Evolutionary conservation across 805 yeast genomes (phyloP).

Genomic region (Lipomyces spencermartinsiae): DNA sequence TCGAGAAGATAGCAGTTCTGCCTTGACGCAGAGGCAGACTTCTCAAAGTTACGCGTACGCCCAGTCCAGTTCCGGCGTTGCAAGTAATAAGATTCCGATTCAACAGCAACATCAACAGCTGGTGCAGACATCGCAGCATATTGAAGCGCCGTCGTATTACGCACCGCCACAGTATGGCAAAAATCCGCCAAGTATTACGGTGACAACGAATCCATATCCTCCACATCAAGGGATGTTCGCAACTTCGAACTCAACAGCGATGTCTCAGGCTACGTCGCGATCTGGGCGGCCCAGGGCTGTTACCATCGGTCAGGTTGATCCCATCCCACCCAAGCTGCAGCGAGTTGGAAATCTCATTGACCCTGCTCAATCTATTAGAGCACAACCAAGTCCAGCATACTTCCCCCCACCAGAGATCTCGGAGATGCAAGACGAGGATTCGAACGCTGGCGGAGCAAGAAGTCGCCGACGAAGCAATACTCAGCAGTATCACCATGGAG

Average conservation of each 20-base stretch:
- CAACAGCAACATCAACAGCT: constrained; percentile 30
- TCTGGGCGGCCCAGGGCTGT: constrained; percentile 48
- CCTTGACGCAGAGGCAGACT: constrained; percentile 16
- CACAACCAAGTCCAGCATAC: constrained; percentile 51
- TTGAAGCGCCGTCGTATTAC: constrained; percentile 6
- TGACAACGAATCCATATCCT: constrained; percentile 31
- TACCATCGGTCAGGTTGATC: constrained; percentile 49
- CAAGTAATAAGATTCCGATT: constrained; percentile 13
- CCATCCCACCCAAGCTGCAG: constrained; percentile 51
- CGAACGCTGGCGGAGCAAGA: constrained; percentile 11
- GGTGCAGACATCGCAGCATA: constrained; percentile 5
- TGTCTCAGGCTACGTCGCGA: constrained; percentile 20
- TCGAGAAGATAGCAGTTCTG: neutral
- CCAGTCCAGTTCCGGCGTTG: constrained; percentile 5
- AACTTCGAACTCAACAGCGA: constrained; percentile 9
- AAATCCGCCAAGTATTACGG: neutral
- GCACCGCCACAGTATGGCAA: constrained; percentile 19
- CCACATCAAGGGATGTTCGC: constrained; percentile 22
- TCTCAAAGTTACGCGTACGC: neutral
- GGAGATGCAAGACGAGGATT: constrained; percentile 5
- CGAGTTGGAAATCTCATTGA: constrained; percentile 51
- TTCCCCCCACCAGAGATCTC: constrained; percentile 49
- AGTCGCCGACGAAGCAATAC: constrained; percentile 11
- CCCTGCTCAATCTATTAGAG: constrained; percentile 47
- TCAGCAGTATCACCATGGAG: constrained; percentile 35